These are phyloP conservation scores for Pseudogymnoascus sp. DNA, from an alignment of 2,329 filamentous ascomycete species.

Conservation along the genomic window DNA sequence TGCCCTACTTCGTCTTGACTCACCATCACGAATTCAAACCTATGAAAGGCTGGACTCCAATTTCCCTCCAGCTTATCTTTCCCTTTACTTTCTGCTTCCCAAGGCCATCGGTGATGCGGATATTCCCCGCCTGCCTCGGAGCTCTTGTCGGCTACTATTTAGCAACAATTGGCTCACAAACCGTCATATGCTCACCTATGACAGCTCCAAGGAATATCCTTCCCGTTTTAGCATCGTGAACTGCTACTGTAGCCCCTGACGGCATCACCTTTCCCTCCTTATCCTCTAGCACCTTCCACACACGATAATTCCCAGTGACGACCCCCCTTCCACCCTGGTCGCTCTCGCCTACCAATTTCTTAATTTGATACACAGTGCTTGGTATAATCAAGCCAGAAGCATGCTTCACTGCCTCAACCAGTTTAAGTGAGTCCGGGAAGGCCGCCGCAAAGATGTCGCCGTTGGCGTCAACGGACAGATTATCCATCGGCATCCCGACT, in stretches of 20 bases:
- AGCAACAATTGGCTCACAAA: conserved; percentile 16
- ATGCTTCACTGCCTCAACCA: conserved; percentile 20
- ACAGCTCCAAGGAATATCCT: conserved; percentile 27
- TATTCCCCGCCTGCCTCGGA: neutral
- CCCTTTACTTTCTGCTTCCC: neutral
- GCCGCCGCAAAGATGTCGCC: conserved; percentile 31
- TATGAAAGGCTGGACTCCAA: too few species aligned
- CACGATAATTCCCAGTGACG: conserved; percentile 16
- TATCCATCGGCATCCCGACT: conserved; percentile 29
- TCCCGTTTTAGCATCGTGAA: conserved; percentile 29
- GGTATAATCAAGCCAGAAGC: conserved; percentile 20
- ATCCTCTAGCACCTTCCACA: conserved; percentile 32
- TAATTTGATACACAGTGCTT: conserved; percentile 23
- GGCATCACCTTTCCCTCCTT: conserved; percentile 24
- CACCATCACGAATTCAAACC: neutral
- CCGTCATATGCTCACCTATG: conserved; percentile 20
- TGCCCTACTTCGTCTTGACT: neutral
- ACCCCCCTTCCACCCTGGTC: conserved; percentile 7
- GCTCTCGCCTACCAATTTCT: conserved; percentile 15
- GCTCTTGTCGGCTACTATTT: neutral
- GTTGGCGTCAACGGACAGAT: conserved; percentile 31
- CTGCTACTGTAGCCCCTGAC: conserved; percentile 21
- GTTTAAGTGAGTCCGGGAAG: conserved; percentile 25
- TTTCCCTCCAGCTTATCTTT: neutral
- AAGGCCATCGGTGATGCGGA: neutral